A percentile compares a stretch with the other conserved stretches of the same genome.
Conservation (phyloP, 345 rosid species). For the Microthlaspi erraticum region DNA sequence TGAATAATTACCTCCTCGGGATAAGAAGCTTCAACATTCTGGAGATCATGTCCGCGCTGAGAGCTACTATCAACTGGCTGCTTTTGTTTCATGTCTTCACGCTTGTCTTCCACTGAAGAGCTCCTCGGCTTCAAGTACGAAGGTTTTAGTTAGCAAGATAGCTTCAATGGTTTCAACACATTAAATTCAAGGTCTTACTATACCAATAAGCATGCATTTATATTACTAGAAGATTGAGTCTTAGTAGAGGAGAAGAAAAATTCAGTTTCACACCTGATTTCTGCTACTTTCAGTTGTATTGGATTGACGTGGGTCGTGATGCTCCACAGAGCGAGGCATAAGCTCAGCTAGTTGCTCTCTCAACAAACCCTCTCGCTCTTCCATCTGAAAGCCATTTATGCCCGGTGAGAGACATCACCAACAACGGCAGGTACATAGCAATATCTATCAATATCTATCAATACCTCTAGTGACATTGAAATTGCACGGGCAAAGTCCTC, state of each 20-base stretch:
- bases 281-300: slow-evolving; percentile 40
- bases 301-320: slow-evolving; percentile 39
- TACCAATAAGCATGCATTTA: slow-evolving; percentile 1
- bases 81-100: slow-evolving; percentile 41
- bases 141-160: slow-evolving; percentile 30
- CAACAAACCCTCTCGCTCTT: slow-evolving; percentile 60
- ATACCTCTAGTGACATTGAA: slow-evolving; percentile 77
- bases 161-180: slow-evolving; percentile 19
- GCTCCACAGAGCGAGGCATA: slow-evolving; percentile 37
- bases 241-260: slow-evolving; percentile 14
- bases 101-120: slow-evolving; percentile 46
- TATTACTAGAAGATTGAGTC: slow-evolving; percentile 19
- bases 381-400: slow-evolving; percentile 58
- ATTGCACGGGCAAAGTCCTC: slow-evolving; percentile 79
- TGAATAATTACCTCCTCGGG: slow-evolving; percentile 48
- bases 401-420: slow-evolving; percentile 39
- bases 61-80: slow-evolving; percentile 42
- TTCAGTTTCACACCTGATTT: slow-evolving; percentile 48
- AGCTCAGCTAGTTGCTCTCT: slow-evolving; percentile 48
- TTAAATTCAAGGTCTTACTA: slow-evolving; percentile 17
- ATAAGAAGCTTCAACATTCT: slow-evolving; percentile 41
- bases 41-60: slow-evolving; percentile 36
- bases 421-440: slow-evolving; percentile 21
- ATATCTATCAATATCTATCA: slow-evolving; percentile 29
- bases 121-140: slow-evolving; percentile 49